phyloP scores from a whole-genome alignment of 2,329 filamentous ascomycete species.

The Penicillium sp. region DNA sequence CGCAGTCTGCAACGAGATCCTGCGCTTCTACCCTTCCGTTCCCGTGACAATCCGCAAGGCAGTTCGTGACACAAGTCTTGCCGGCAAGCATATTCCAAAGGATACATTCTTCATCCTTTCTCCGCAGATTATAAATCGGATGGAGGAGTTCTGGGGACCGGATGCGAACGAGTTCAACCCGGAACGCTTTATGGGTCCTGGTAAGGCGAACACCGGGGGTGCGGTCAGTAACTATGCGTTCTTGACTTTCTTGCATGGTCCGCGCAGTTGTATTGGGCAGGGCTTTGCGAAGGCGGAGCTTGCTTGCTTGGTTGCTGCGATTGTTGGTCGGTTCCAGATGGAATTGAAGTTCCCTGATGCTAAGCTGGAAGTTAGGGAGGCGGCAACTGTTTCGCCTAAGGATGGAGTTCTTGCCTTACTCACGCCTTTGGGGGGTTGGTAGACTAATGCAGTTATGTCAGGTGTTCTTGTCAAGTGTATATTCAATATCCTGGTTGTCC shows the following conservation, averaged over 20 bases:
- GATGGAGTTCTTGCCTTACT: constrained; percentile 70
- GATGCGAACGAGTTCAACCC: constrained; percentile 76
- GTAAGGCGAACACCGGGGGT: constrained; percentile 62
- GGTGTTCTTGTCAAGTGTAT: neutral
- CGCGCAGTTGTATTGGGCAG: constrained; percentile 79
- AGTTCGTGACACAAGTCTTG: constrained; percentile 63
- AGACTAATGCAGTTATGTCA: neutral
- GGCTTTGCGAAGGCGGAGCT: constrained; percentile 81
- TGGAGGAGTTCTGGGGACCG: constrained; percentile 68
- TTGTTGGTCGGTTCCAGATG: constrained; percentile 71
- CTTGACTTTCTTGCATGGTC: constrained; percentile 82
- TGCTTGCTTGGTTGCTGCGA: constrained; percentile 73
- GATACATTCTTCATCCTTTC: constrained; percentile 67
- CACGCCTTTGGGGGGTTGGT: constrained; percentile 44
- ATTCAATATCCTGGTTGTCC: neutral
- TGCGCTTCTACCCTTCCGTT: constrained; percentile 72
- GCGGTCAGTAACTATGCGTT: constrained; percentile 74
- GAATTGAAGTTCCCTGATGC: constrained; percentile 62
- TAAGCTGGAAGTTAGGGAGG: constrained; percentile 65
- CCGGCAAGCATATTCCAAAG: constrained; percentile 63
- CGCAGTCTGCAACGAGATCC: constrained; percentile 73
- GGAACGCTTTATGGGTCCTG: constrained; percentile 66
- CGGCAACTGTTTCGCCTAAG: constrained; percentile 69
- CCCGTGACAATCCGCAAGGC: constrained; percentile 68
- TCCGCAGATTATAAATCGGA: constrained; percentile 68